Percentiles rank a stretch among this genome's conserved stretches.
phyloP scores from a whole-genome alignment of 2,329 filamentous ascomycete genomes.

The Pseudogymnoascus sp. region DNA sequence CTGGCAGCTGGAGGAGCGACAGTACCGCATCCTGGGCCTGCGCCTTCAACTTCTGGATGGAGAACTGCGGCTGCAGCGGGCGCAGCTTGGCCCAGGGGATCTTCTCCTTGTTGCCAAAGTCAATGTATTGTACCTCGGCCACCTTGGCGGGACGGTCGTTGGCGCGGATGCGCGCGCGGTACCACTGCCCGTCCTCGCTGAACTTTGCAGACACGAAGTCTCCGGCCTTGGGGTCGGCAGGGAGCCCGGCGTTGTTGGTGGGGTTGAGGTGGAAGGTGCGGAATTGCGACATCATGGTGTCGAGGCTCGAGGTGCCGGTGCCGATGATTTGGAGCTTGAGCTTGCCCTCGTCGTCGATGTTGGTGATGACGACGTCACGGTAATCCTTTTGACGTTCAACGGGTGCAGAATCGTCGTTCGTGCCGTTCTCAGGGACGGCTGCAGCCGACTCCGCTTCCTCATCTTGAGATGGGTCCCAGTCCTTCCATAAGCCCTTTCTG shows the following conservation, averaged over 20 bases:
- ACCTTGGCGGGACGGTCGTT: conserved; percentile 87
- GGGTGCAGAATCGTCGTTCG: conserved; percentile 43
- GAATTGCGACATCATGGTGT: conserved; percentile 84
- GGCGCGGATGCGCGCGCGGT: conserved; percentile 79
- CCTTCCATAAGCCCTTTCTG: conserved; percentile 80
- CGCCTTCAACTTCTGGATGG: conserved; percentile 67
- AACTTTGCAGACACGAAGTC: conserved; percentile 90
- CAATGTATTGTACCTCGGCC: conserved; percentile 86
- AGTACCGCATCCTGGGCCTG: conserved; percentile 83
- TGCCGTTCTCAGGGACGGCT: conserved; percentile 40
- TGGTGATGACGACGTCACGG: conserved; percentile 85
- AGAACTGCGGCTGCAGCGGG: conserved; percentile 73
- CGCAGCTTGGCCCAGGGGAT: conserved; percentile 78
- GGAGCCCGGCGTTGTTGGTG: conserved; percentile 65
- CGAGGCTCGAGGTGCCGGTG: conserved; percentile 72
- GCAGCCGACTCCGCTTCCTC: conserved; percentile 41
- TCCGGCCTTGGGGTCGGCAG: conserved; percentile 75
- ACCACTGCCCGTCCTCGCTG: conserved; percentile 84
- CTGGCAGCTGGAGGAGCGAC: conserved; percentile 82
- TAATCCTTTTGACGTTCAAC: conserved; percentile 71
- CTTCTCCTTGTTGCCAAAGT: conserved; percentile 91
- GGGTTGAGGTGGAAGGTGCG: conserved; percentile 81
- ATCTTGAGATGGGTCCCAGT: conserved; percentile 88
- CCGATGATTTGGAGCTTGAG: conserved; percentile 90
- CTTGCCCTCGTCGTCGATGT: conserved; percentile 72